These are phyloP conservation scores for Aureobasidium sp. DNA, from an alignment of 2,329 filamentous ascomycete species.

Conservation along the genomic window DNA sequence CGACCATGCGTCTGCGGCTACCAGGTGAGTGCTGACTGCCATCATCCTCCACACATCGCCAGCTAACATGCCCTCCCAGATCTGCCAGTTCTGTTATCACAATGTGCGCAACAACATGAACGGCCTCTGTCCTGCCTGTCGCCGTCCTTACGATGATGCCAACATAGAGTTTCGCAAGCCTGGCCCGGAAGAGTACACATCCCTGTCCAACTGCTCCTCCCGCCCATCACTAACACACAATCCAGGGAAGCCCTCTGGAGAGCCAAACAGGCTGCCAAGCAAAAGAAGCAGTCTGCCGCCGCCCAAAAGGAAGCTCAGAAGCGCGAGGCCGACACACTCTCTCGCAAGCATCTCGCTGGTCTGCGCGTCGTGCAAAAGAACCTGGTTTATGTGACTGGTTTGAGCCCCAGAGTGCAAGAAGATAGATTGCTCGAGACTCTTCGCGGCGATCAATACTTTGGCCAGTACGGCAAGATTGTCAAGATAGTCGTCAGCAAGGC, in stretches of 20 bases:
- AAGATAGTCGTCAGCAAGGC: conserved; percentile 98
- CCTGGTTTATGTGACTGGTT: conserved; percentile 91
- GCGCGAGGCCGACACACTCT: conserved; percentile 90
- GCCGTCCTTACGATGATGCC: conserved; percentile 91
- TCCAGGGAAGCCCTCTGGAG: conserved; percentile 47
- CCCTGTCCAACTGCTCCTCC: background rate
- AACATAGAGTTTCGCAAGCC: conserved; percentile 96
- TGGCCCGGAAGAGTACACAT: conserved; percentile 84
- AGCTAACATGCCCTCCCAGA: conserved; percentile 45
- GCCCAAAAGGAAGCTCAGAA: conserved; percentile 95
- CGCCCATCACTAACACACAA: background rate
- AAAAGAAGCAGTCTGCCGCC: conserved; percentile 83
- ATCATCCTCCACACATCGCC: background rate
- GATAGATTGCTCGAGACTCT: conserved; percentile 87
- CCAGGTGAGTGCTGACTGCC: conserved; percentile 55
- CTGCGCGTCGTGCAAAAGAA: conserved; percentile 98
- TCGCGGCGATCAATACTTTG: conserved; percentile 87
- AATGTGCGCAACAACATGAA: conserved; percentile 99
- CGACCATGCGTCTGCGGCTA: conserved; percentile 95
- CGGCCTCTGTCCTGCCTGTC: conserved; percentile 92
- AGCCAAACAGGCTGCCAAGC: conserved; percentile 69
- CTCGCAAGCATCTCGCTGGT: conserved; percentile 90
- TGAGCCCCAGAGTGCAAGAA: conserved; percentile 86
- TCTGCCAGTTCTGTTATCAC: conserved; percentile 99
- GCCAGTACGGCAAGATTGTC: conserved; percentile 95